A percentile compares a stretch with the other conserved stretches of the same genome.
These are phyloP conservation scores for Zymoseptoria brevis DNA, from an alignment of 2,329 filamentous ascomycete species.

Conservation along the genomic window DNA sequence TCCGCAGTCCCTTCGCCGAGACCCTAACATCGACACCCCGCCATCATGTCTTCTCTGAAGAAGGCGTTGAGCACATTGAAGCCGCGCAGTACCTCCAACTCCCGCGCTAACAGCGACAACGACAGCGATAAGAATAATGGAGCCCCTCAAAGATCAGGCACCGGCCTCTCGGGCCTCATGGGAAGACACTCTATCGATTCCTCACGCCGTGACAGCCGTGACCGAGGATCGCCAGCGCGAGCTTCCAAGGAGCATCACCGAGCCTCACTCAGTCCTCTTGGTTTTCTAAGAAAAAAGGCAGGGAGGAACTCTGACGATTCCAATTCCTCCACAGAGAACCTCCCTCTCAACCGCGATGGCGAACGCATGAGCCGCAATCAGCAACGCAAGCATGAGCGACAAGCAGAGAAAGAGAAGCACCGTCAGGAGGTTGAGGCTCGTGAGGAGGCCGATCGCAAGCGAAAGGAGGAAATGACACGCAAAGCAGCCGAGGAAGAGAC, in stretches of 20 bases:
- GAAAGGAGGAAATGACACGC: slow-evolving; percentile 41
- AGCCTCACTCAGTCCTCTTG: slow-evolving; percentile 27
- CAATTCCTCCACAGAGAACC: slow-evolving; percentile 29
- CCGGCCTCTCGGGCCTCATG: slow-evolving; percentile 20
- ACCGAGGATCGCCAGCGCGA: slow-evolving; percentile 10
- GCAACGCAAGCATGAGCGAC: slow-evolving; percentile 41
- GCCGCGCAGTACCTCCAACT: slow-evolving; percentile 26
- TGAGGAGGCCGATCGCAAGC: slow-evolving; percentile 38
- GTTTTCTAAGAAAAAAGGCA: slow-evolving; percentile 27
- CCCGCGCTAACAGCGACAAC: slow-evolving; percentile 15
- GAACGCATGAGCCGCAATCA: slow-evolving; percentile 44
- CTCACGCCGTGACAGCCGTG: not conserved
- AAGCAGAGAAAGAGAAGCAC: slow-evolving; percentile 39
- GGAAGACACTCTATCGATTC: slow-evolving; percentile 13
- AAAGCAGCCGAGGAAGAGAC: slow-evolving; percentile 48
- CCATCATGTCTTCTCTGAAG: slow-evolving; percentile 35
- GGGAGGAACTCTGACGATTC: slow-evolving; percentile 26
- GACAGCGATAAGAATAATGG: slow-evolving; percentile 4
- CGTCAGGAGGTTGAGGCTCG: slow-evolving; percentile 38
- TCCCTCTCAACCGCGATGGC: slow-evolving; percentile 42
- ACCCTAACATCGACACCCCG: not conserved
- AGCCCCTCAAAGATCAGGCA: slow-evolving; percentile 11
- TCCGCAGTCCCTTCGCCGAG: not conserved
- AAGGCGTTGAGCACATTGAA: slow-evolving; percentile 40
- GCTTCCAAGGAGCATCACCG: slow-evolving; percentile 23